These are phyloP conservation scores for Candida montana DNA, from an alignment of 805 yeast genomes.

Conservation along the genomic window DNA sequence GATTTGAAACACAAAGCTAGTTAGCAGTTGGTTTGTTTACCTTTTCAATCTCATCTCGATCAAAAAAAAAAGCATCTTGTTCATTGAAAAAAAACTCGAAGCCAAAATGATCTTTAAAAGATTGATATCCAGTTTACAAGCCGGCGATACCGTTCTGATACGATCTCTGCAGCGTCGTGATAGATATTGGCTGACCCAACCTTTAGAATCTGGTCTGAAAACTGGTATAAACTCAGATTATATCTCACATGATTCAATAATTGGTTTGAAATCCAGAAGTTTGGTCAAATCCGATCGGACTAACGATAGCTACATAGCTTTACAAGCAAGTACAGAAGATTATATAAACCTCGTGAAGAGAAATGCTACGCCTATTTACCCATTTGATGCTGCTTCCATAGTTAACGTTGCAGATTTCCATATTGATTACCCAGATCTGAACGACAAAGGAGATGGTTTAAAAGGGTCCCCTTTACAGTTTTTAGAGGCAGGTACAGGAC, in stretches of 20 bases:
- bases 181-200: slow-evolving; percentile 23
- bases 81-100: not conserved
- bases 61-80: not conserved
- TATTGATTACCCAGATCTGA: slow-evolving; percentile 33
- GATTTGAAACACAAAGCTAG: no score
- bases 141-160: slow-evolving; percentile 18
- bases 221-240: slow-evolving; percentile 21
- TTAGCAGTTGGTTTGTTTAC: not conserved
- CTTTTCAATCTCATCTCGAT: not conserved
- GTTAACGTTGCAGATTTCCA: slow-evolving; percentile 43
- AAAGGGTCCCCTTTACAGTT: slow-evolving; percentile 31
- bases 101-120: slow-evolving; percentile 5
- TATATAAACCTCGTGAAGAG: slow-evolving; percentile 36
- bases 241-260: slow-evolving; percentile 33
- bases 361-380: slow-evolving; percentile 47
- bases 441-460: slow-evolving; percentile 5
- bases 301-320: slow-evolving; percentile 29
- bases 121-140: slow-evolving; percentile 8
- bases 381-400: slow-evolving; percentile 43
- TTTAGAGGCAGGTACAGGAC: slow-evolving; percentile 53
- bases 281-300: slow-evolving; percentile 24
- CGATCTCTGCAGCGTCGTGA: slow-evolving; percentile 19
- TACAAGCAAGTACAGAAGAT: slow-evolving; percentile 42
- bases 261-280: slow-evolving; percentile 34
- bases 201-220: slow-evolving; percentile 15